Evolutionary conservation across 352 stramenopile genomes (phyloP).

Genomic region (Globisporangium recalcitrans): DNA sequence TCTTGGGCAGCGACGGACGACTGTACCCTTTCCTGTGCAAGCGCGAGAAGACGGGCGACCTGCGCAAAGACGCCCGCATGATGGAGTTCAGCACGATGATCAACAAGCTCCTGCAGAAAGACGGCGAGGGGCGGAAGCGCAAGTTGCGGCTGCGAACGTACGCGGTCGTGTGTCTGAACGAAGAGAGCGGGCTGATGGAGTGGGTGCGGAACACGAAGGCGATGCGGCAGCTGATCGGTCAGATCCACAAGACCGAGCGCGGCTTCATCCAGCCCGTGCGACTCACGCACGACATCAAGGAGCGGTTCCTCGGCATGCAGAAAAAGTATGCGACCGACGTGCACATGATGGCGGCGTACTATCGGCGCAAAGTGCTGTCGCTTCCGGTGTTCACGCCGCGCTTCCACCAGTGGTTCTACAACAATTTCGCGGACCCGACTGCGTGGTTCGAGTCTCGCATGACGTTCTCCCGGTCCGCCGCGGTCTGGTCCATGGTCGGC

Average conservation of each 20-base stretch:
- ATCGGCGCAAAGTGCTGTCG: slow-evolving; percentile 57
- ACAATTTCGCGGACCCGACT: slow-evolving; percentile 97
- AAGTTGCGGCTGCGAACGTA: slow-evolving; percentile 97
- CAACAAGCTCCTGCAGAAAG: slow-evolving; percentile 96
- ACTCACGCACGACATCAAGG: slow-evolving; percentile 77
- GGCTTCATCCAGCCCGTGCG: slow-evolving; percentile 78
- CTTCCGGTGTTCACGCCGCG: slow-evolving; percentile 88
- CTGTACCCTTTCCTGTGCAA: slow-evolving; percentile 93
- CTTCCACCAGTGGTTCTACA: slow-evolving; percentile 99
- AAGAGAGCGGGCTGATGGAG: slow-evolving; percentile 99
- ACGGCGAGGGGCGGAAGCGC: slow-evolving; percentile 85
- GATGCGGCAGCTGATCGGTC: slow-evolving; percentile 85
- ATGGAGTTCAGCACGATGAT: slow-evolving; percentile 99
- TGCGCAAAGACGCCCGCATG: slow-evolving; percentile 99
- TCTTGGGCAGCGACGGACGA: slow-evolving; percentile 69
- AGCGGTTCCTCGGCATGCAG: slow-evolving; percentile 86
- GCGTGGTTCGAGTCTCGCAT: slow-evolving; percentile 96
- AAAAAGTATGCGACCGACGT: slow-evolving; percentile 79
- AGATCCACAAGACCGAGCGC: slow-evolving; percentile 86
- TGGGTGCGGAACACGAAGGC: slow-evolving; percentile 98
- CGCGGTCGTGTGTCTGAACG: slow-evolving; percentile 97
- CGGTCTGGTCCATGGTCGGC: slow-evolving; percentile 96
- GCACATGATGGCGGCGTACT: slow-evolving; percentile 70
- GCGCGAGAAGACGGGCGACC: slow-evolving; percentile 97
- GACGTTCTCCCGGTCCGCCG: slow-evolving; percentile 80